These are phyloP conservation scores for Chaetoscypha palmicola DNA, from an alignment of 2,329 filamentous ascomycete species.

Conservation along the genomic window DNA sequence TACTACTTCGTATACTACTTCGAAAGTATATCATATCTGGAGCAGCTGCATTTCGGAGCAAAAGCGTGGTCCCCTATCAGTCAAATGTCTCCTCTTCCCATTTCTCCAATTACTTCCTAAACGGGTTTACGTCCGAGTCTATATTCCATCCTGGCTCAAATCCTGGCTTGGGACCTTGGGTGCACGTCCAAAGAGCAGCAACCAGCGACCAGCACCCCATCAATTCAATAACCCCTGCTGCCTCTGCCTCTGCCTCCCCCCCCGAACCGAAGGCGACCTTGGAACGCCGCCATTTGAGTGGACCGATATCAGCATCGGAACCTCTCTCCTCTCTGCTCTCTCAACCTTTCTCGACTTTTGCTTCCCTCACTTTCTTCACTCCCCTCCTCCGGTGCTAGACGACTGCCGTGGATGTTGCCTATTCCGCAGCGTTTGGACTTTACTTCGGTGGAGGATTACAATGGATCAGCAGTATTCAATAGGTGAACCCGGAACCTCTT, in stretches of 20 bases:
- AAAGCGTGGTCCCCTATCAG: slow-evolving; percentile 8
- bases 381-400: slow-evolving; percentile 1
- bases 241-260: slow-evolving; percentile 12
- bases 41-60: slow-evolving; percentile 17
- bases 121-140: slow-evolving; percentile 14
- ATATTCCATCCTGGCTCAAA: slow-evolving; percentile 7
- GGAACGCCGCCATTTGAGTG: slow-evolving; percentile 1
- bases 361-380: not conserved
- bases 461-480: slow-evolving; percentile 16
- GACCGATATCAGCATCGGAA: slow-evolving; percentile 21
- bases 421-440: slow-evolving; percentile 6
- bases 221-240: too few relatives aligned
- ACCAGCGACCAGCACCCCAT: too few relatives aligned
- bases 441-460: slow-evolving; percentile 10
- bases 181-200: slow-evolving; percentile 17
- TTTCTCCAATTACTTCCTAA: slow-evolving; percentile 8
- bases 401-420: slow-evolving; percentile 10
- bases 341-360: slow-evolving; percentile 5
- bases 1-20: slow-evolving; percentile 9
- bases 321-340: slow-evolving; percentile 12
- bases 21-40: slow-evolving; percentile 7
- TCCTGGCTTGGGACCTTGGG: too few relatives aligned
- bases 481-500: slow-evolving; percentile 17
- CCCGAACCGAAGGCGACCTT: slow-evolving; percentile 11
- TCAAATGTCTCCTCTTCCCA: not conserved